Base-by-base conservation (phyloP, 805 yeast species). In the Kurtzmaniella cleridarum region DNA sequence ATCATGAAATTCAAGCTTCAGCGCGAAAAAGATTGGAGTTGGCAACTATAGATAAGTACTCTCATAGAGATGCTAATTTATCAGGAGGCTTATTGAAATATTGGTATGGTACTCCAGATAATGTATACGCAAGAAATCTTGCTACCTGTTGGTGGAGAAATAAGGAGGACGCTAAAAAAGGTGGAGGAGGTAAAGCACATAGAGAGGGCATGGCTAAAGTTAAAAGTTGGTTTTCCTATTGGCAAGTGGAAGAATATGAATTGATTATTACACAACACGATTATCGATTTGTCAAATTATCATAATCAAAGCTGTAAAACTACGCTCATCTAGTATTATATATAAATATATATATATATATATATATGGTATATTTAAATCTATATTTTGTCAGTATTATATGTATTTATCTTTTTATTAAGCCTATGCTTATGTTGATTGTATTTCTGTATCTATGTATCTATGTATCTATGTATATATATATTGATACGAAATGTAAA, bases 141-240 rank as follows among this genome's bases (percentile, higher is more conserved):
- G 71, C 71, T 2, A 65, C 71, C 3, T 65, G 71, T 41, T 54
- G 65, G 57, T 65, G 71, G 71, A 44, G 49, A 16, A 41, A 43
- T 34, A 48, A 43, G 18, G 41, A 42, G 9, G 58, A 60, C 30
- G 69, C 71, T 2, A 47, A 44, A 35, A 24, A 26, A 3, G 70
- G 70, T 2, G 69, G 69, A 2, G 56, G 59, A 1, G 67, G 67
- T 1, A 27, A 42, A 23, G 52, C 55, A 5, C 70, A 64, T 41
- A 44, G 64, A 26, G 43, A 51, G 26, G 66, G 63, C 8, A 57
- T 63, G 55, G 32, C 44, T 3, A 35, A 49, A 4, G 69, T 59
- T 8, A 40, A 47, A 5, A 51, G 48, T 12, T 64, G 69, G 71
- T 64, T 48, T 44, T 40, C 50, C 35, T 45, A 53, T 32, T 64